Evolutionary conservation across 2,329 filamentous ascomycete genomes (phyloP).

Genomic region (Exophiala viscosa): DNA sequence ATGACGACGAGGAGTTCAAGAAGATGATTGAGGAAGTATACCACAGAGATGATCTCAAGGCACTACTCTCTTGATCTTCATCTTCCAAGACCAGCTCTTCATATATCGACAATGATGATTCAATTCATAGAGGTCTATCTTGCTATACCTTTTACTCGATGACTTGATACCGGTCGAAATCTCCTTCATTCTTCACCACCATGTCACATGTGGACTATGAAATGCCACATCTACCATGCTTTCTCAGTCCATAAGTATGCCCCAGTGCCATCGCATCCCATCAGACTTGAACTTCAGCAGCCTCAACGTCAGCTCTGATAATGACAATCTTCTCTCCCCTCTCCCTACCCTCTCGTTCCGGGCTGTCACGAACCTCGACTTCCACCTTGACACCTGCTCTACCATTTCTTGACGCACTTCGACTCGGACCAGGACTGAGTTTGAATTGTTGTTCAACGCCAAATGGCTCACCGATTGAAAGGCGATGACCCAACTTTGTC

Average conservation of each 20-base stretch:
- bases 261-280: constrained; percentile 41
- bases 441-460: constrained; percentile 23
- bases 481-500: constrained; percentile 18
- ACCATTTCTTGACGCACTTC: constrained; percentile 21
- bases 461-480: constrained; percentile 12
- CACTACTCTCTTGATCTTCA: not conserved
- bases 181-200: too few relatives aligned
- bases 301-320: constrained; percentile 21
- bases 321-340: constrained; percentile 25
- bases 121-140: not conserved
- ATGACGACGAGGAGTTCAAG: constrained; percentile 17
- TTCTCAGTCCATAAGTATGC: not conserved
- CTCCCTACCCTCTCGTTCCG: constrained; percentile 21
- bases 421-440: constrained; percentile 20
- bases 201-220: too few relatives aligned
- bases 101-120: too few relatives aligned
- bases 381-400: constrained; percentile 22
- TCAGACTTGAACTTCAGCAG: constrained; percentile 9
- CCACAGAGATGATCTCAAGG: constrained; percentile 16
- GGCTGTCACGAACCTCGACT: constrained; percentile 26
- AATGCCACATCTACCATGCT: constrained; percentile 44
- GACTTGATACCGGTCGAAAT: too few relatives aligned
- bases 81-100: not conserved
- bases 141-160: too few relatives aligned
- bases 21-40: constrained; percentile 21